Base-by-base conservation (phyloP, 2,329 filamentous ascomycete species). In the Hypocrella siamensis region DNA sequence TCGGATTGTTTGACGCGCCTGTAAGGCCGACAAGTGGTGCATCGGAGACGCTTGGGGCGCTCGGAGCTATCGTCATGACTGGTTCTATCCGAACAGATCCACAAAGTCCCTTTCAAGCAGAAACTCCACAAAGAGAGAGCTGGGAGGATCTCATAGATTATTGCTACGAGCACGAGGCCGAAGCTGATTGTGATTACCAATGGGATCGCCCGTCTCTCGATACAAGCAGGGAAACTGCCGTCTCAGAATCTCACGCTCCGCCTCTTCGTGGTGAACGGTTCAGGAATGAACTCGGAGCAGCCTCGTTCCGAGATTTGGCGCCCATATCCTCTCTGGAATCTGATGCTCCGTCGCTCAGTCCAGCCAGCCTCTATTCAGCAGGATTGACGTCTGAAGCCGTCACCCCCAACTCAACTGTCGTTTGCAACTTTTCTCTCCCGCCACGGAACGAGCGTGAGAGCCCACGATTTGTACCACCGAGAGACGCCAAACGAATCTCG, bases 111-210 rank as follows among this genome's bases (percentile, higher is more conserved):
- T 10, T 46, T 48, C 6, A 37, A 17, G 14, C 28, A 27, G 15
- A 35, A 37, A 27, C 33, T 32, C 29, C 36, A 12, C 17, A 28
- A 16, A 52, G 52, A 6, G 61, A 65, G 41, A 74, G 57, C 41
- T 79, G 75, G 75, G 75, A 79, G 43, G 72, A 76, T 32, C 72
- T 72, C 38, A 78, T 79, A 38, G 75, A 79, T 45, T 79, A 77
- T 49, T 77, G 70, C 45, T 79, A 79, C 44, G 73, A 78, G 40
- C 70, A 79, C 42, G 74, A 73, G 40, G 71, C 65, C 10, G 75
- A 79, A 47, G 74, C 72, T 6, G 61, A 77, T 48, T 78, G 70
- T 44, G 66, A 78, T 38, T 78, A 75, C 41, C 65, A 73, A 28
- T 78, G 73, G 73, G 69, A 74, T 35, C 64, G 67, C 12, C 56